These are phyloP conservation scores for Tillandsia leiboldiana DNA, from an alignment of 176 grass and related monocot species.

Conservation along the genomic window DNA sequence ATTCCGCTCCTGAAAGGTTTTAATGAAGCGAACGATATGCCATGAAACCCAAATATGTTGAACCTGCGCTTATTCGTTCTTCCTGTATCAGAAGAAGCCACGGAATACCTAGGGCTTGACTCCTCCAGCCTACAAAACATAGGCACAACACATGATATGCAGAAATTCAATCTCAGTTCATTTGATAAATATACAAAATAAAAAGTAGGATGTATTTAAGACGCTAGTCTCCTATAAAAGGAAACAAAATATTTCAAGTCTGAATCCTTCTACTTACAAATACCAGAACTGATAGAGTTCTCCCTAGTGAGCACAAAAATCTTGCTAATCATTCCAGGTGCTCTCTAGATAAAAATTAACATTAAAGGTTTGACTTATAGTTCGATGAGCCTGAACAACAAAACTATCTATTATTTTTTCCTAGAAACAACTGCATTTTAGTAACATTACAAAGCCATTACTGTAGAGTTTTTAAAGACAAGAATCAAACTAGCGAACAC, in stretches of 20 bases:
- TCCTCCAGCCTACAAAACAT: conserved; percentile 61
- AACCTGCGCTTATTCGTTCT: conserved; percentile 25
- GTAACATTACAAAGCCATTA: neutral
- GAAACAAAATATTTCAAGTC: neutral
- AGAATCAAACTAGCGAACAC: neutral
- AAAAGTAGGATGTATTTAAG: neutral
- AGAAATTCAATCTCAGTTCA: conserved; percentile 4
- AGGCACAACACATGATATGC: neutral
- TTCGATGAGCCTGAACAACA: neutral
- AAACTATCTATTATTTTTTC: neutral
- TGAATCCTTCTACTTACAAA: too few species aligned
- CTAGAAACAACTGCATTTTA: neutral
- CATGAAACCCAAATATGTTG: conserved; percentile 28
- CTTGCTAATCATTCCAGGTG: neutral
- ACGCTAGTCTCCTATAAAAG: neutral
- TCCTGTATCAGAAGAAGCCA: conserved; percentile 40
- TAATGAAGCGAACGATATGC: conserved; percentile 26
- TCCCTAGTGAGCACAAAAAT: neutral
- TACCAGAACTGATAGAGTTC: too few species aligned
- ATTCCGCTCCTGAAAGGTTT: conserved; percentile 35
- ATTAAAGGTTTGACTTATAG: neutral
- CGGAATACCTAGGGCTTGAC: conserved; percentile 60
- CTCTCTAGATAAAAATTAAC: neutral
- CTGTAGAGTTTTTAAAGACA: neutral
- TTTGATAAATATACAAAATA: conserved; percentile 7